Evolutionary conservation across 768 basidiomycete genomes (phyloP).

Genomic region (Termitomyces eurrhizus): DNA sequence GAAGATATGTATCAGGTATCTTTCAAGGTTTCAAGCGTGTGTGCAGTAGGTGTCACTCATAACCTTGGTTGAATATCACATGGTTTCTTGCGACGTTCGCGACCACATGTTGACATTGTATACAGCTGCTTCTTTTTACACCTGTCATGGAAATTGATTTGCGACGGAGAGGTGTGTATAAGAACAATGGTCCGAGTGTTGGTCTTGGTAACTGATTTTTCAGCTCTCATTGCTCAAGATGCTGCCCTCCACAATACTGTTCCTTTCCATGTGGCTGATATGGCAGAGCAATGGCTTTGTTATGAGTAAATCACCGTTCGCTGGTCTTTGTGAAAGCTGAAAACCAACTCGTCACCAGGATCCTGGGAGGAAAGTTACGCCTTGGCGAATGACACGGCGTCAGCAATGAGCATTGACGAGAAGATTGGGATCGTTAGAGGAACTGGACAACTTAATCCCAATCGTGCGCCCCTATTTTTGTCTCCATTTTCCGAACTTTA

Average conservation of each 20-base stretch:
- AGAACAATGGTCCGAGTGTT: background rate
- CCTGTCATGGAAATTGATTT: background rate
- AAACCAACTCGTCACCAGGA: constrained; percentile 21
- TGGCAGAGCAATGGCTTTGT: constrained; percentile 3
- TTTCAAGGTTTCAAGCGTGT: no score
- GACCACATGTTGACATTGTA: background rate
- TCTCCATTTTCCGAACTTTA: background rate
- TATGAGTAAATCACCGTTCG: background rate
- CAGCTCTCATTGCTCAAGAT: background rate
- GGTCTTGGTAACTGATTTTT: background rate
- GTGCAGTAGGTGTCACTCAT: background rate
- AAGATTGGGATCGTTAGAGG: constrained; percentile 43
- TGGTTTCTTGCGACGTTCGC: background rate
- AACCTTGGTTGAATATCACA: background rate
- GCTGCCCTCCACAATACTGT: background rate
- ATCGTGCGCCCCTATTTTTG: constrained; percentile 21
- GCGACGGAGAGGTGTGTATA: background rate
- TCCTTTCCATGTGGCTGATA: background rate
- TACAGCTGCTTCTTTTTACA: background rate
- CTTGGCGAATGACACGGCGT: constrained; percentile 32
- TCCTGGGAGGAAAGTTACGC: constrained; percentile 42
- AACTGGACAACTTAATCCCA: constrained; percentile 39
- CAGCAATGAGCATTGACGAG: constrained; percentile 39
- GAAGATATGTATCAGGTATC: no score
- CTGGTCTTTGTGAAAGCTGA: background rate